Conservation (phyloP, 768 basidiomycete genomes). For the Leccinum olivaceopallidum region DNA sequence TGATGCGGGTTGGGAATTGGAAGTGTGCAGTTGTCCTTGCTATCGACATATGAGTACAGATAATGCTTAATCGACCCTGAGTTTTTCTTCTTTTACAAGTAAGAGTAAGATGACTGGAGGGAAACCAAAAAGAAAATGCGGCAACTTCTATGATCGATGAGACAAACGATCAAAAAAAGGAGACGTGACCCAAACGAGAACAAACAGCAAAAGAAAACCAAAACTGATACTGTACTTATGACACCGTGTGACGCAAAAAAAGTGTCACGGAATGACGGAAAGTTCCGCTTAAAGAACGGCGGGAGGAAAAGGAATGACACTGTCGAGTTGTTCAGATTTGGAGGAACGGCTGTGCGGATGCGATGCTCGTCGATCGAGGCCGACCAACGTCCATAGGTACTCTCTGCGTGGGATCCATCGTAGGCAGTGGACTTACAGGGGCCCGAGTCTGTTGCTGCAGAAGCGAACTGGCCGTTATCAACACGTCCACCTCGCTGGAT, state of each 20-base stretch:
- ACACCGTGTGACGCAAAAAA: conserved; percentile 20
- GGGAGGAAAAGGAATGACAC: conserved; percentile 25
- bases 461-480: conserved; percentile 64
- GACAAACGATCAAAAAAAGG: conserved; percentile 26
- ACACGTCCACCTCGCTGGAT: conserved; percentile 79
- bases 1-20: conserved; percentile 11
- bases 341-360: conserved; percentile 28
- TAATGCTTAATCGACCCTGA: conserved; percentile 34
- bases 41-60: conserved; percentile 35
- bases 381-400: conserved; percentile 33
- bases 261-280: conserved; percentile 18
- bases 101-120: conserved; percentile 13
- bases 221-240: conserved; percentile 19
- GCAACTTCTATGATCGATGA: conserved; percentile 32
- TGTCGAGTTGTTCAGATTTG: conserved; percentile 22
- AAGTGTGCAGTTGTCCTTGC: conserved; percentile 20
- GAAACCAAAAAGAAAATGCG: conserved; percentile 17
- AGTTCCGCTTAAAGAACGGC: conserved; percentile 28
- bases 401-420: conserved; percentile 29
- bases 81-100: conserved; percentile 24
- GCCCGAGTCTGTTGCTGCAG: conserved; percentile 45
- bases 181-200: conserved; percentile 23
- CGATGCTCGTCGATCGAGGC: conserved; percentile 37
- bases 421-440: conserved; percentile 28
- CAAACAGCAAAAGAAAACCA: conserved; percentile 23